Base-by-base conservation (phyloP, 23 red algal species). In the Gracilaria caudata region DNA sequence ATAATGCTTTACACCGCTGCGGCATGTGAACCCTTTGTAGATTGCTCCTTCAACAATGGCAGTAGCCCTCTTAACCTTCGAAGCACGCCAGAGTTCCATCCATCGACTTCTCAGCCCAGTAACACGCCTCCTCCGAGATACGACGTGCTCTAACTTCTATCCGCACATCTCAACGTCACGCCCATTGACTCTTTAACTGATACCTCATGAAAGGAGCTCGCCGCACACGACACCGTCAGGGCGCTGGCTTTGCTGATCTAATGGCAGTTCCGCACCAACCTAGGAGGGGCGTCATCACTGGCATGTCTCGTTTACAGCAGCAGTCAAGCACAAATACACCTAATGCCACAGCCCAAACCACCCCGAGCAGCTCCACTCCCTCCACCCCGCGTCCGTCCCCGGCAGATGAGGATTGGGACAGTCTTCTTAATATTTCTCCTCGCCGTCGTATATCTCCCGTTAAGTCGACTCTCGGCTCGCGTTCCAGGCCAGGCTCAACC, bases 161-260 rank as follows among this genome's bases (percentile, higher is more conserved):
- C 32, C 34, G 0, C 21, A 2, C 77, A 4, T 0, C n/a, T 80
- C 51, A 35, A 26, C 44, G 41, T 35, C 46, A 58, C 82, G 24
- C 21, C 7, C 21, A 28, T 40, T 47, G 37, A 75, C 43, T 75
- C 29, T 39, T 57, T 75, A 75, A 75, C 70, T 75, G 43, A 46
- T 75, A 47, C n/a, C 70, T 33, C 82, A 86, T 86, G 82, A 86
- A 86, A 73, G 82, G 82, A 64, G 82, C 82, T 0, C 82, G 82
- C 65, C 82, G 82, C 65, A 86, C 61, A 24, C 82, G 65, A 61
- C 55, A 49, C 9, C 77, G 77, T 25, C 41, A 45, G 29, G 60
- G 66, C 38, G 65, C 82, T 28, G 82, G 82, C 65, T 86, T 86
- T 49, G 61, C 82, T 39, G 82, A 86, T 64, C 45, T 86, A 12